Evolutionary conservation across 352 stramenopile genomes (phyloP).

Genomic region (Detonula confervacea): DNA sequence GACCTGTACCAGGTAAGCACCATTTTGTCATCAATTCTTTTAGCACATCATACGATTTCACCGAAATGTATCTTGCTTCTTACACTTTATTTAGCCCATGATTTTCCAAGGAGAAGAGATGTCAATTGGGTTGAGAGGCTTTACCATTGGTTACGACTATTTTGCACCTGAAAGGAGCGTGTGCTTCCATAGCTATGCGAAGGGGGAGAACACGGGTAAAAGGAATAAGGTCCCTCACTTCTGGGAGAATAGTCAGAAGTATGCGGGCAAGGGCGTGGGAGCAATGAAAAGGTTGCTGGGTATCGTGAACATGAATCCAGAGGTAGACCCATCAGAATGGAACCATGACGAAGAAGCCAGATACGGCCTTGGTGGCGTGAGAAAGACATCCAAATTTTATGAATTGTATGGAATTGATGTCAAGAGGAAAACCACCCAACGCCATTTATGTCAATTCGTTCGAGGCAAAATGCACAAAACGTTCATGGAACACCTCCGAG

Average conservation of each 20-base stretch:
- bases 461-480: conserved; percentile 71
- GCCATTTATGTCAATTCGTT: conserved; percentile 83
- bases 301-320: conserved; percentile 63
- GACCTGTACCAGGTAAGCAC: conserved; percentile 66
- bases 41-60: too few relatives aligned
- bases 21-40: too few relatives aligned
- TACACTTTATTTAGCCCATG: conserved; percentile 40
- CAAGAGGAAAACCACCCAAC: conserved; percentile 65
- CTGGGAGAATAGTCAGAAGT: conserved; percentile 49
- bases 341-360: conserved; percentile 63
- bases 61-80: background rate
- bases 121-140: conserved; percentile 67
- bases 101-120: conserved; percentile 80
- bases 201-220: conserved; percentile 27
- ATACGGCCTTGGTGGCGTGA: conserved; percentile 80
- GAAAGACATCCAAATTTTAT: conserved; percentile 81
- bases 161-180: conserved; percentile 67
- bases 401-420: conserved; percentile 84
- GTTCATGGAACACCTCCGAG: conserved; percentile 60
- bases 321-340: conserved; percentile 48
- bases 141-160: conserved; percentile 78
- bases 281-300: conserved; percentile 59
- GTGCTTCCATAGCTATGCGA: conserved; percentile 78
- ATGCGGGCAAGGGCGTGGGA: conserved; percentile 38
- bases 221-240: conserved; percentile 53